Evolutionary conservation across 345 rosid species (phyloP).

Genomic region (Cochlearia excelsa): DNA sequence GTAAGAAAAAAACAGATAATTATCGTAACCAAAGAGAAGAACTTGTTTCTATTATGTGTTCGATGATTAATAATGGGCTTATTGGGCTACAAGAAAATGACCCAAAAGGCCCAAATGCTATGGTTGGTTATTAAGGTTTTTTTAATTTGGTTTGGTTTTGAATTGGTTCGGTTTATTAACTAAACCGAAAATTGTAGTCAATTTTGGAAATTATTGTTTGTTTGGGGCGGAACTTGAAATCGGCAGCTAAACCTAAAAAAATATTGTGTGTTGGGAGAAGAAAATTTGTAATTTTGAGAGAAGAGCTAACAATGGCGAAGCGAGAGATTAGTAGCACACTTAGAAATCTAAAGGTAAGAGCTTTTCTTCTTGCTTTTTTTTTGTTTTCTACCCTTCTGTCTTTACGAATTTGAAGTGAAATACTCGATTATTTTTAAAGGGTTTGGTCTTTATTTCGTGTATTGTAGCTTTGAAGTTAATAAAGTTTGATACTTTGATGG

Average conservation of each 20-base stretch:
- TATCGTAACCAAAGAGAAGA: too few relatives aligned
- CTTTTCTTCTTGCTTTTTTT: not conserved
- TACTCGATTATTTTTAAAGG: not conserved
- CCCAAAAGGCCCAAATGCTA: not conserved
- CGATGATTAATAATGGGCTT: not conserved
- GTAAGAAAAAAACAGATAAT: not conserved
- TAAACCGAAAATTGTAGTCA: constrained; percentile 5
- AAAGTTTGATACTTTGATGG: not conserved
- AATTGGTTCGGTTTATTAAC: constrained; percentile 19
- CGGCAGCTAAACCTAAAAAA: constrained; percentile 23
- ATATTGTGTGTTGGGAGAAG: constrained; percentile 11
- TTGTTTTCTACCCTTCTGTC: too few relatives aligned
- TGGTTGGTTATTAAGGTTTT: too few relatives aligned
- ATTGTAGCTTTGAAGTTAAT: constrained; percentile 1
- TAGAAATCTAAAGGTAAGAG: constrained; percentile 74
- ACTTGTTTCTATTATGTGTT: not conserved
- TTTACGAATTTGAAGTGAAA: not conserved
- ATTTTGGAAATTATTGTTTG: not conserved
- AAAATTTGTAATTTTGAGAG: constrained; percentile 3
- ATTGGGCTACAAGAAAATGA: not conserved
- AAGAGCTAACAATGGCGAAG: constrained; percentile 53
- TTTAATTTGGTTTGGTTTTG: constrained; percentile 16
- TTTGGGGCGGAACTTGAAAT: constrained; percentile 11
- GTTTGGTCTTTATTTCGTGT: not conserved
- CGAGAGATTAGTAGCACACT: constrained; percentile 85